phyloP scores from a whole-genome alignment of 331 rosid species.

The Cydonia oblonga region DNA sequence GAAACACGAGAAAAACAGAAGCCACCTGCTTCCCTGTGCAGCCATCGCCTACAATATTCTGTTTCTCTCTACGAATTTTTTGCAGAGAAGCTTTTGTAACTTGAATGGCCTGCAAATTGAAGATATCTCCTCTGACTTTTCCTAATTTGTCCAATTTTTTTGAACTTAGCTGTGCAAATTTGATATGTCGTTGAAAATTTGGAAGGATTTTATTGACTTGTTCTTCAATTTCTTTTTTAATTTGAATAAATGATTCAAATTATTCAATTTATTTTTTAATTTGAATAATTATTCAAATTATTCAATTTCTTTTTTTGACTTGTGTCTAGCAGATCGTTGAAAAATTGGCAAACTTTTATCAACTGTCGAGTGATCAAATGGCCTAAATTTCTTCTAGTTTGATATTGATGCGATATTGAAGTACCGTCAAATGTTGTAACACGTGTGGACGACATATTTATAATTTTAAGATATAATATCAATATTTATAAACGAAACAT shows the following conservation, averaged over 20 bases:
- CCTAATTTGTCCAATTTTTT: not conserved
- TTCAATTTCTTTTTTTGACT: too few species aligned
- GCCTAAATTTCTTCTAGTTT: too few species aligned
- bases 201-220: not conserved
- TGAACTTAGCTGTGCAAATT: not conserved
- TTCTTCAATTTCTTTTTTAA: not conserved
- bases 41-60: not conserved
- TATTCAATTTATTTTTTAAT: too few species aligned
- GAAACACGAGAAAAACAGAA: not conserved
- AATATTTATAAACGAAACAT: too few species aligned
- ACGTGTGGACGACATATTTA: too few species aligned
- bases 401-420: not conserved
- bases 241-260: not conserved
- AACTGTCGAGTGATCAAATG: not conserved
- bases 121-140: not conserved
- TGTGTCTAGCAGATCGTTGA: too few species aligned
- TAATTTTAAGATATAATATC: too few species aligned
- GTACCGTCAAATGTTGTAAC: too few species aligned
- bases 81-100: not conserved
- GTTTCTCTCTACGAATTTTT: not conserved
- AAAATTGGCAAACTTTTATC: too few species aligned
- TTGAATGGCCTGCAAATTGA: not conserved
- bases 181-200: not conserved
- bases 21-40: not conserved
- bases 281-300: too few species aligned